phyloP scores from a whole-genome alignment of 106 monocot genomes.

The Narthecium ossifragum region DNA sequence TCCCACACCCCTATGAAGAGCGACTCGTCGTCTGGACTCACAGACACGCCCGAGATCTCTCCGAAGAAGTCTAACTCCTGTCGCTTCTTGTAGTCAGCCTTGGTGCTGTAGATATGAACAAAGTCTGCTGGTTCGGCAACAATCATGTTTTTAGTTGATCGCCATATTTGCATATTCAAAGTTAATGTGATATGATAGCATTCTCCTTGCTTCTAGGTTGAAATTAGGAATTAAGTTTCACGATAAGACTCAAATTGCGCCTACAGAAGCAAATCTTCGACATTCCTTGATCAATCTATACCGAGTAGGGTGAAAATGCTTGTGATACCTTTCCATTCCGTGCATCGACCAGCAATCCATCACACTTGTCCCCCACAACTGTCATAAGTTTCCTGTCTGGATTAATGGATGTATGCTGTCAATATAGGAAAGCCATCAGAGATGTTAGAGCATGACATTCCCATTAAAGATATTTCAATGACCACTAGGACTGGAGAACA shows the following conservation, averaged over 20 bases:
- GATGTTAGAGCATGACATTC: no score
- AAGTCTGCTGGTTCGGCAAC: slow-evolving; percentile 76
- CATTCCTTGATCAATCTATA: no score
- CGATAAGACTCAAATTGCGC: background rate
- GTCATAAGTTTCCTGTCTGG: slow-evolving; percentile 63
- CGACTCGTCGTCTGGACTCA: slow-evolving; percentile 64
- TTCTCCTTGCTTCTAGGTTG: slow-evolving; percentile 62
- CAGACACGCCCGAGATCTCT: slow-evolving; percentile 62
- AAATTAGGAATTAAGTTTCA: background rate
- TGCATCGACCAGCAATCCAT: slow-evolving; percentile 57
- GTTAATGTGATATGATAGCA: slow-evolving; percentile 53
- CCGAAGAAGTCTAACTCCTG: slow-evolving; percentile 84
- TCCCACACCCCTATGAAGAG: slow-evolving; percentile 75
- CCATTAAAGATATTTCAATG: no score
- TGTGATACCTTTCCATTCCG: slow-evolving; percentile 58
- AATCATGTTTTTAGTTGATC: slow-evolving; percentile 71
- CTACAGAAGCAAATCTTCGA: background rate
- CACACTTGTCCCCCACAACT: slow-evolving; percentile 62
- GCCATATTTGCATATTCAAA: no score
- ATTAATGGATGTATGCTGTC: slow-evolving; percentile 61
- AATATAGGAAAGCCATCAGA: slow-evolving; percentile 1
- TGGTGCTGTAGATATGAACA: slow-evolving; percentile 51
- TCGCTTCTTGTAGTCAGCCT: slow-evolving; percentile 39
- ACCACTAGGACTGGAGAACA: no score
- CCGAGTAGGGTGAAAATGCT: background rate